Base-by-base conservation (phyloP, 2,329 filamentous ascomycete species). In the Fusarium domesticum region DNA sequence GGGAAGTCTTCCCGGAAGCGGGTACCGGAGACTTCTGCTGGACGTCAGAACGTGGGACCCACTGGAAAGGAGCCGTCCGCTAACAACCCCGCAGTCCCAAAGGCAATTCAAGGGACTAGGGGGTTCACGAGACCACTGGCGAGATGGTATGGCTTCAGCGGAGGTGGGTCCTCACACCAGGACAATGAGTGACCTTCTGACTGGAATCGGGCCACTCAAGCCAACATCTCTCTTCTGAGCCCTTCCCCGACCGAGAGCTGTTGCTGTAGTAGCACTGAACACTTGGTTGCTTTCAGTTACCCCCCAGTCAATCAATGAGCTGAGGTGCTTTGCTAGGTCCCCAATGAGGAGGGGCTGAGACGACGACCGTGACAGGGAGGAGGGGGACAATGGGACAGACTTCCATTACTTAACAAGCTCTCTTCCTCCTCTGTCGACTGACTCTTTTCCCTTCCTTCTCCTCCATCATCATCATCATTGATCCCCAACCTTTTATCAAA, bases 401-500 rank as follows among this genome's bases (percentile, higher is more conserved):
- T n/a, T n/a, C n/a, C n/a, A n/a, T 47, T 58, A 50, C 47, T 57
- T 57, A 52, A 54, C 51, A 49, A 57, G 38, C 47, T 45, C 46
- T 53, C 41, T 46, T 59, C 45, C 56, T 45, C 50, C n/a, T n/a
- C n/a, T n/a, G n/a, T 41, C 53, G 42, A 43, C 47, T 55, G 47
- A 50, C 47, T 45, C 36, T 42, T 44, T 40, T 50, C 48, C 47
- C 53, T 57, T 53, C 44, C 53, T 49, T 50, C 55, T 52, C 46
- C 43, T 50, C 45, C 49, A 42, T 51, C 48, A 51, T 45, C 50
- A 43, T 62, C 46, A 35, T 43, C 42, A 47, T 37, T 43, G 32
- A 57, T 47, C 34, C 43, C 51, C 45, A 54, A 25, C 32, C 8
- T 19, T 23, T 31, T 32, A 45, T 48, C 36, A 47, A 46, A 17